Percentiles rank a stretch among this genome's conserved stretches.
Evolutionary conservation across 75 land plant species (phyloP).

Genomic region (Azolla pinnata): DNA sequence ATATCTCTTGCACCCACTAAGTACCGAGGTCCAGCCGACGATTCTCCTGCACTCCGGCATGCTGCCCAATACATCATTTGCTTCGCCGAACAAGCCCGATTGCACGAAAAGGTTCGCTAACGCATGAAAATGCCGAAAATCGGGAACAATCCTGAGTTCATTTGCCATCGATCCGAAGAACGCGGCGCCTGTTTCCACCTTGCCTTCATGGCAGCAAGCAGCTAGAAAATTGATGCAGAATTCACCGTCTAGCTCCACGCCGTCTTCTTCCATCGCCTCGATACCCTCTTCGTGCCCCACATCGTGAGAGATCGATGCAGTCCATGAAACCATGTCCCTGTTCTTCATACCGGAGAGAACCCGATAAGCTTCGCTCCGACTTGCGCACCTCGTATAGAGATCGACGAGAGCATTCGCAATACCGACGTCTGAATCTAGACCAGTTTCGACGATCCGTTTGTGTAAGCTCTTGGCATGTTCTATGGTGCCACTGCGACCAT

Average conservation of each 20-base stretch:
- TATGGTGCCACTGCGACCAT: constrained; percentile 1
- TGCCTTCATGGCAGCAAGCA: too few species aligned
- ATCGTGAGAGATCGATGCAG: constrained; percentile 10
- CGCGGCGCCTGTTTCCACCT: too few species aligned
- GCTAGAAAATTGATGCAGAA: too few species aligned
- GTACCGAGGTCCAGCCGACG: constrained; percentile 40
- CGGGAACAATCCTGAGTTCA: too few species aligned
- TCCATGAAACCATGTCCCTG: constrained; percentile 16
- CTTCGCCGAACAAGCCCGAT: constrained; percentile 27
- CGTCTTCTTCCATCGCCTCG: too few species aligned
- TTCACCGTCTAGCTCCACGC: too few species aligned
- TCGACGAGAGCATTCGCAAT: constrained; percentile 10
- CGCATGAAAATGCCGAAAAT: too few species aligned
- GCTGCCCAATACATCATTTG: constrained; percentile 21
- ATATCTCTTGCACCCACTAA: constrained; percentile 35
- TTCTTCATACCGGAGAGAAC: constrained; percentile 9
- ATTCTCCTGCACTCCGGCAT: constrained; percentile 43
- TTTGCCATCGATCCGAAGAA: too few species aligned
- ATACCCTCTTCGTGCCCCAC: too few species aligned
- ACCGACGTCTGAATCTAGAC: constrained; percentile 8
- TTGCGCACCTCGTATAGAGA: constrained; percentile 18
- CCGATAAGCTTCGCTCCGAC: constrained; percentile 5
- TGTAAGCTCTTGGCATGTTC: constrained; percentile 13
- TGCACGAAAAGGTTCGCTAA: too few species aligned
- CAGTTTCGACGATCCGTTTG: constrained; percentile 3